Conservation (phyloP, 345 rosid species). For the Eucalyptus caleyi region DNA sequence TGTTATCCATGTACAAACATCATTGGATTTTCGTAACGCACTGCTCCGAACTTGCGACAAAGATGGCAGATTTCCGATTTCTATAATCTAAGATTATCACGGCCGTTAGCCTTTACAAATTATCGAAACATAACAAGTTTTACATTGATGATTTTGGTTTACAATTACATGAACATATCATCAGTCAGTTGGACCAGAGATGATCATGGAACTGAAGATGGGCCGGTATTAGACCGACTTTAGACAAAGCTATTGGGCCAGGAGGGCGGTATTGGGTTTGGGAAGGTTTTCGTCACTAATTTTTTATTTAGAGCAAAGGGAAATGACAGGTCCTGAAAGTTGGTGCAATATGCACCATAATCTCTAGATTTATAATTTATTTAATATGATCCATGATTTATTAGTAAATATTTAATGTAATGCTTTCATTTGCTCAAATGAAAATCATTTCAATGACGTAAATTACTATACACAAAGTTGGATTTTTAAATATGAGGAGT, state of each 20-base stretch:
- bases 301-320: background rate
- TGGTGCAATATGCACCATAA: accelerated
- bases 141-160: background rate
- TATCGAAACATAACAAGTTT: background rate
- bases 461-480: background rate
- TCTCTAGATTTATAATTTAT: background rate
- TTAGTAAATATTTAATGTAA: background rate
- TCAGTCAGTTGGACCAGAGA: background rate
- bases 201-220: background rate
- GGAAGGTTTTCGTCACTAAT: background rate
- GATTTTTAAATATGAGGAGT: background rate
- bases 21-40: background rate
- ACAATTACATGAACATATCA: background rate
- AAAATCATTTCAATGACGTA: background rate
- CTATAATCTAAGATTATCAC: background rate
- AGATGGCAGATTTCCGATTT: background rate
- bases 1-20: background rate
- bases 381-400: accelerated
- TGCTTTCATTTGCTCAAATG: background rate
- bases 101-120: background rate
- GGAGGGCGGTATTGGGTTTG: background rate
- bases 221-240: background rate
- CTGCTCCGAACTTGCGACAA: background rate
- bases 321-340: background rate
- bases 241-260: background rate